Percentiles rank a stretch among this genome's conserved stretches.
Conservation (phyloP, 2,329 filamentous ascomycete species). For the Pyrenophora tritici-repentis region DNA sequence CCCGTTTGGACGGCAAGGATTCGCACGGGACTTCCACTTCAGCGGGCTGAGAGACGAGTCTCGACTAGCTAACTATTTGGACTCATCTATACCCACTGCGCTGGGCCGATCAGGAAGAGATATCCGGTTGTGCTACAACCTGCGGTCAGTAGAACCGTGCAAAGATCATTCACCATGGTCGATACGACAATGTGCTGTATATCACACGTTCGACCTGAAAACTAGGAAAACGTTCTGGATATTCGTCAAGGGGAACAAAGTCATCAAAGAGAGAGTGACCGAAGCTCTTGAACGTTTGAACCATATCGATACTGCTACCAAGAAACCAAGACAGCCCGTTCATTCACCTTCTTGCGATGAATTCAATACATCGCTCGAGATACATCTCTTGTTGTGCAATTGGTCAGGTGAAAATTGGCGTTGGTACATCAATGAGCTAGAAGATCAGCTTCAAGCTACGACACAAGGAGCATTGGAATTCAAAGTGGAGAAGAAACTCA, state of each 20-base stretch:
- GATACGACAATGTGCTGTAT: constrained; percentile 45
- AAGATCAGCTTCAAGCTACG: constrained; percentile 34
- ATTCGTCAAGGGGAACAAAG: constrained; percentile 45
- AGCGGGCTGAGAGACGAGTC: constrained; percentile 44
- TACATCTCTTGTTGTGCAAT: constrained; percentile 43
- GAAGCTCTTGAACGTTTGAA: constrained; percentile 1
- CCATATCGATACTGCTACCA: background rate
- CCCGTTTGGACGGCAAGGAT: constrained; percentile 41
- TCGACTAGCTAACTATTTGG: constrained; percentile 9
- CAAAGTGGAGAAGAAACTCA: constrained; percentile 14
- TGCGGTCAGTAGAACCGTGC: constrained; percentile 45
- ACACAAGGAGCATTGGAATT: constrained; percentile 15
- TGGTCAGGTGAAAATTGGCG: constrained; percentile 52
- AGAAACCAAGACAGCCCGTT: background rate
- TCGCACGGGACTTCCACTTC: constrained; percentile 45
- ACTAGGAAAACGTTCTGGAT: constrained; percentile 45
- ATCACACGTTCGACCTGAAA: constrained; percentile 49
- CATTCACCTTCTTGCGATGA: constrained; percentile 5
- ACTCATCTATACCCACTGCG: constrained; percentile 20
- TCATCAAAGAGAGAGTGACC: constrained; percentile 39
- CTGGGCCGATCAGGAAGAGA: constrained; percentile 46
- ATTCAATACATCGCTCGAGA: constrained; percentile 32
- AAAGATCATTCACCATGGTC: constrained; percentile 39
- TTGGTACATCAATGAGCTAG: constrained; percentile 49
- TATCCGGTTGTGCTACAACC: constrained; percentile 48